Conservation (phyloP, 805 yeast species). For the Dipodascus geniculatus region DNA sequence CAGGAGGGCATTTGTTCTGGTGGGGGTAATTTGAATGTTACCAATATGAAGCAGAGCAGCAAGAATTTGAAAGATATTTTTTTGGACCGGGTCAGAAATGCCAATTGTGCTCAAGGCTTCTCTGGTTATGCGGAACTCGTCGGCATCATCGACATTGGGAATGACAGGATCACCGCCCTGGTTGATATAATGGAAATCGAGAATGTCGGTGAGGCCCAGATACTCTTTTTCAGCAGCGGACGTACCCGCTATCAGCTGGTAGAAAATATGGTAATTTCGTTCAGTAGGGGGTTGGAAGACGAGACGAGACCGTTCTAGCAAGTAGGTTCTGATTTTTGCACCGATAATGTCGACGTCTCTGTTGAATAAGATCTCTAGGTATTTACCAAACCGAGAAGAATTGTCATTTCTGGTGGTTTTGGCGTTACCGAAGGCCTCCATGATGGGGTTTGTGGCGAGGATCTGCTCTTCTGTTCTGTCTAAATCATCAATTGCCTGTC, state of each 20-base stretch:
- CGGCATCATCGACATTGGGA: constrained; percentile 68
- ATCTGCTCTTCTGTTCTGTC: constrained; percentile 80
- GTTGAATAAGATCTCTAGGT: constrained; percentile 82
- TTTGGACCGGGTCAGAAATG: constrained; percentile 44
- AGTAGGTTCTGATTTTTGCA: constrained; percentile 85
- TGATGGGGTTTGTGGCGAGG: constrained; percentile 90
- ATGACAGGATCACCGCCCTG: constrained; percentile 74
- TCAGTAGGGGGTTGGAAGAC: constrained; percentile 88
- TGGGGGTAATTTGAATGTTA: constrained; percentile 75
- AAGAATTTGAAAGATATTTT: constrained; percentile 60
- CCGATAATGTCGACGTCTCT: constrained; percentile 70
- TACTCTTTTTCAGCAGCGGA: constrained; percentile 38
- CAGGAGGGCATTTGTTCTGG: constrained; percentile 72
- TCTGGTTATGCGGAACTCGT: constrained; percentile 64
- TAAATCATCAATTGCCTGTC: constrained; percentile 48
- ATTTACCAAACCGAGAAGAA: constrained; percentile 95
- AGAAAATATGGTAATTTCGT: constrained; percentile 90
- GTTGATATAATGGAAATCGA: constrained; percentile 68
- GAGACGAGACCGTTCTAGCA: constrained; percentile 85
- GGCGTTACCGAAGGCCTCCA: constrained; percentile 98
- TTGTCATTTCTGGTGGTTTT: constrained; percentile 95
- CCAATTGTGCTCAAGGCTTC: constrained; percentile 77
- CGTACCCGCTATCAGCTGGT: constrained; percentile 73
- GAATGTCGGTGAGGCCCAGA: constrained; percentile 51
- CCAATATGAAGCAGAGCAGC: constrained; percentile 90